Base-by-base conservation (phyloP, 1,284 basidiomycete species). In the Cutaneotrichosporon dermatis region DNA sequence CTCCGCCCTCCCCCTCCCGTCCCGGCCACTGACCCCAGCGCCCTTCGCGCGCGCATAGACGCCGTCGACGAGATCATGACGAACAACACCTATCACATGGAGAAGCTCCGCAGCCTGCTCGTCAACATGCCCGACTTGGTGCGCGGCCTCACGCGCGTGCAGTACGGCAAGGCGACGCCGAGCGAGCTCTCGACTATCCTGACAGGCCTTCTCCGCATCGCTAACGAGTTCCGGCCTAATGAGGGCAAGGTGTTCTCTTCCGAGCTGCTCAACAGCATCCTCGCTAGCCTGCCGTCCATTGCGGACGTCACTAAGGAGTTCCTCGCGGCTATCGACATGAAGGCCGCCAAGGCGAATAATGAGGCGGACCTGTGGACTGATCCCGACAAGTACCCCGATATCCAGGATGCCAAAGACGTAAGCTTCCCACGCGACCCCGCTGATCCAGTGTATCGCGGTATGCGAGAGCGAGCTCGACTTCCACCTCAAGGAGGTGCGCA, bases 121-220 rank as follows among this genome's bases (percentile, higher is more conserved):
- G 86, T 81, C 68, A 84, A 84, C 51, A 80, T 95, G 34, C 93
- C 93, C 0, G 94, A 99, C 73, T 84, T 99, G 42, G 88, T 91
- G 1, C 88, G 86, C 66, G 95, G 95, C 0, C 79, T 98, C 11
- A 90, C 88, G 59, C 82, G 92, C 36, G 88, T 98, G 52, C 91
- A 93, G 69, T 95, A 96, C 69, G 88, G 89, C 51, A 89, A 92
- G 77, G 90, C 90, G 58, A 88, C 88, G 0, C 90, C 94, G 0
- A 83, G 86, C 68, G 95, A 99, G 73, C 82, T 98, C 4, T 84
- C 86, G 0, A 79, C 85, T 4, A 80, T 98, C 13, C 81, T 98
- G 1, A 81, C 86, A 5, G 86, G 89, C 2, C 88, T 97, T 61
- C 81, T 85, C 44, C 87, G 86, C 48, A 81, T 95, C 44, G 87